phyloP scores from a whole-genome alignment of 2,329 filamentous ascomycete genomes.

The Epichloe gansuensis region DNA sequence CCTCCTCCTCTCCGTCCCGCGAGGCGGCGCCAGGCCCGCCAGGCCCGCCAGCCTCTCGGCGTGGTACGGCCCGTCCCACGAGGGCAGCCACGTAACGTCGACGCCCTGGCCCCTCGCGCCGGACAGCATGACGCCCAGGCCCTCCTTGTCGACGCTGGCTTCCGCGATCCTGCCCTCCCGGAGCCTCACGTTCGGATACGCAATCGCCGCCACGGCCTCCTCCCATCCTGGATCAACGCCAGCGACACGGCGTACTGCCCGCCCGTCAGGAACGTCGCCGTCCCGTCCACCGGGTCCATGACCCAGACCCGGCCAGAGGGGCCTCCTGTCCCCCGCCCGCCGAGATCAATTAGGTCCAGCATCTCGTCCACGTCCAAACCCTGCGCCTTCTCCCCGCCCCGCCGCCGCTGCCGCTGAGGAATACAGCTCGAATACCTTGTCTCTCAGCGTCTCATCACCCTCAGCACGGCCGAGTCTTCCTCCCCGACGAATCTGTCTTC shows the following conservation, averaged over 20 bases:
- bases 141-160: constrained; percentile 19
- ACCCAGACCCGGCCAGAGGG: constrained; percentile 40
- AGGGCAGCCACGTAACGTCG: constrained; percentile 15
- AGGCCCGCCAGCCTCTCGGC: constrained; percentile 12
- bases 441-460: constrained; percentile 33
- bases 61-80: constrained; percentile 9
- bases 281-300: constrained; percentile 54
- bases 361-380: constrained; percentile 37
- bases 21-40: too few relatives aligned
- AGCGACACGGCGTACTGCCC: constrained; percentile 53
- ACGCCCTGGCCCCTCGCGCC: constrained; percentile 21
- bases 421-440: constrained; percentile 45
- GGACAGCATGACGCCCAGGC: constrained; percentile 24
- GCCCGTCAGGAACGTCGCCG: constrained; percentile 46
- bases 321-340: constrained; percentile 29
- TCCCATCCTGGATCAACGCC: constrained; percentile 44
- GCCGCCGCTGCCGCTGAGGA: constrained; percentile 12
- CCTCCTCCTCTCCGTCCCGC: too few relatives aligned
- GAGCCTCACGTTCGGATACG: constrained; percentile 45
- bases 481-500: constrained; percentile 48
- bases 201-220: constrained; percentile 47
- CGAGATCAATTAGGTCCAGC: constrained; percentile 49
- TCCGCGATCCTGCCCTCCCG: constrained; percentile 24
- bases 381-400: constrained; percentile 1
- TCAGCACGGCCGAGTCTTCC: constrained; percentile 42